Conservation (phyloP, 2,329 filamentous ascomycete genomes). For the Colletotrichum theobromicola region DNA sequence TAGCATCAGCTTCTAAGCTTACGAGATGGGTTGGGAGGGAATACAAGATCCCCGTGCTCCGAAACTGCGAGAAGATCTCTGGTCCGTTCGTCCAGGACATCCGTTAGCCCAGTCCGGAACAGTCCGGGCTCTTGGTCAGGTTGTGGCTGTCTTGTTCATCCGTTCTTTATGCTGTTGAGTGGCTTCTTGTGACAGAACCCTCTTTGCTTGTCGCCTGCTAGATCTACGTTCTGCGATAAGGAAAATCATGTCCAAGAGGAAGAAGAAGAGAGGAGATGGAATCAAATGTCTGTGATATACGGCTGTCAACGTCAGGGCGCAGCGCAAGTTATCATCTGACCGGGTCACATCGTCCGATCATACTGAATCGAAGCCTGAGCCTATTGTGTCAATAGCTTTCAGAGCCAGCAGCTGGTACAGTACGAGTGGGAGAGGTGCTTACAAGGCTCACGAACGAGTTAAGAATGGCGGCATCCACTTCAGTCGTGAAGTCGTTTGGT, state of each 20-base stretch:
- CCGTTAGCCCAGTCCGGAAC: slow-evolving; percentile 5
- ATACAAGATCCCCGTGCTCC: background rate
- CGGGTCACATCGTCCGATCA: background rate
- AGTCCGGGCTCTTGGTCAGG: too few relatives aligned
- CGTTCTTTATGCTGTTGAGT: background rate
- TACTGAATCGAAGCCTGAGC: background rate
- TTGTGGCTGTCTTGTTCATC: background rate
- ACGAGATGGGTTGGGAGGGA: background rate
- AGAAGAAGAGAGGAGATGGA: background rate
- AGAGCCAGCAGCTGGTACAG: too few relatives aligned
- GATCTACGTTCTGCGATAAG: background rate
- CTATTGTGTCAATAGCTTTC: background rate
- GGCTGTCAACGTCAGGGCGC: background rate
- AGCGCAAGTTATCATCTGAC: background rate
- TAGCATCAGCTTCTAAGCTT: background rate
- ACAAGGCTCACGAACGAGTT: background rate
- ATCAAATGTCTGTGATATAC: background rate
- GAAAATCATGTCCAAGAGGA: background rate
- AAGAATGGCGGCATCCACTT: background rate
- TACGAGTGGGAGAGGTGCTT: too few relatives aligned
- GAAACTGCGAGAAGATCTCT: background rate
- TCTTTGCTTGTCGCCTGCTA: background rate
- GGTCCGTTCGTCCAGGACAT: slow-evolving; percentile 8
- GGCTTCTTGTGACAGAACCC: background rate
- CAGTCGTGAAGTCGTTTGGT: background rate